phyloP scores from a whole-genome alignment of 306 rosid genomes.

The Vigna nakashimae region DNA sequence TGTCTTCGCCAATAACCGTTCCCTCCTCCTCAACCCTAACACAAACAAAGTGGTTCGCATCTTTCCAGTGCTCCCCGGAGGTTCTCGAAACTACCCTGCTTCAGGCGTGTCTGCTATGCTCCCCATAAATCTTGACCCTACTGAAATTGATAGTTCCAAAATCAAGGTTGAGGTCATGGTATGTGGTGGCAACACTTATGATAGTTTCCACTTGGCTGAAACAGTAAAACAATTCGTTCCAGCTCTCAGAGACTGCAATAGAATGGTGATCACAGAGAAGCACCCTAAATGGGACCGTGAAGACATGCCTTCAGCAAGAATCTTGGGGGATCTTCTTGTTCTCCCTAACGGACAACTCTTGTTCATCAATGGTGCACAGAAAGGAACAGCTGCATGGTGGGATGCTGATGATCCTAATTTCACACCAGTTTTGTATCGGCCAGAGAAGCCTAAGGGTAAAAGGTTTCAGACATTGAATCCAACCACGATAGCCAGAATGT shows the following conservation, averaged over 20 bases:
- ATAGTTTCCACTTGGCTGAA: slow-evolving; percentile 58
- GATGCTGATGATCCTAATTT: slow-evolving; percentile 76
- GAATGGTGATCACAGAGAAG: slow-evolving; percentile 62
- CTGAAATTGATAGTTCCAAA: rapidly evolving
- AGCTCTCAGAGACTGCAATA: slow-evolving; percentile 64
- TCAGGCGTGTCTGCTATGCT: slow-evolving; percentile 81
- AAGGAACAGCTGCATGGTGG: slow-evolving; percentile 81
- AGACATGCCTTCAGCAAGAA: slow-evolving; percentile 72
- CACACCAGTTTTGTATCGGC: slow-evolving; percentile 58
- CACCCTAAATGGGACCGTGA: slow-evolving; percentile 59
- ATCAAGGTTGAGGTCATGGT: slow-evolving; percentile 65
- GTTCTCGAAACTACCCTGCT: slow-evolving; percentile 88
- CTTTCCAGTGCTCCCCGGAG: slow-evolving; percentile 61
- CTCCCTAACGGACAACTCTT: slow-evolving; percentile 80
- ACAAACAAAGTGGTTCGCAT: slow-evolving; percentile 55
- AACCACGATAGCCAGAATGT: slow-evolving; percentile 70
- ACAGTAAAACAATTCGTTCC: slow-evolving; percentile 41
- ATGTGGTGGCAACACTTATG: slow-evolving; percentile 75
- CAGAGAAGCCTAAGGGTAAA: slow-evolving; percentile 38
- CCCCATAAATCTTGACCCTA: slow-evolving; percentile 55
- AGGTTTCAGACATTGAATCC: slow-evolving; percentile 53
- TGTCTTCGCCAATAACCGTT: slow-evolving; percentile 80
- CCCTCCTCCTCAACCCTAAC: slow-evolving; percentile 63
- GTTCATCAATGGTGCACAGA: slow-evolving; percentile 74
- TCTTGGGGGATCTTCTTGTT: slow-evolving; percentile 74